phyloP scores from a whole-genome alignment of 2,329 filamentous ascomycete genomes.

The Dactylellina leptospora region DNA sequence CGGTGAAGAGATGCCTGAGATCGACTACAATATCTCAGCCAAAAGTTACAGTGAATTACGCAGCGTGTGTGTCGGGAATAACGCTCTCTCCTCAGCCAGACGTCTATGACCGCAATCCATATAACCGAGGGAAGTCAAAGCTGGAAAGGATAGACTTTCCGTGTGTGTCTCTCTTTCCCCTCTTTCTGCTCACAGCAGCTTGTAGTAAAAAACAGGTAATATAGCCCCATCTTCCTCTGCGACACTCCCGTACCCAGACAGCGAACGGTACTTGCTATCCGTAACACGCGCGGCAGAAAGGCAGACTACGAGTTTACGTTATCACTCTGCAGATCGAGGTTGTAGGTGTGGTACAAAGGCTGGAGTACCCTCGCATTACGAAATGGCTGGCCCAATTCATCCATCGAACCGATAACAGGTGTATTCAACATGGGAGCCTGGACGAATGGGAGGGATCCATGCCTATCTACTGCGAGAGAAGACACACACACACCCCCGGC shows the following conservation, averaged over 20 bases:
- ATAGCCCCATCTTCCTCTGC: no score
- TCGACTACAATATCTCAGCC: no score
- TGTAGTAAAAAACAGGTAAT: slow-evolving; percentile 22
- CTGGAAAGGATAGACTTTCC: slow-evolving; percentile 4
- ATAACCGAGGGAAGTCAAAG: slow-evolving; percentile 35
- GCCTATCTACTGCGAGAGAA: slow-evolving; percentile 5
- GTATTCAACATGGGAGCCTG: slow-evolving; percentile 40
- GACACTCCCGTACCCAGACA: no score
- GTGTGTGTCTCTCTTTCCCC: slow-evolving; percentile 14
- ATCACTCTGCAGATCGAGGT: slow-evolving; percentile 46
- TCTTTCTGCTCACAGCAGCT: slow-evolving; percentile 10
- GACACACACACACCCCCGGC: no score
- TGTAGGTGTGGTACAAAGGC: slow-evolving; percentile 36
- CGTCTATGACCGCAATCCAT: not conserved
- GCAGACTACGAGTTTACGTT: slow-evolving; percentile 37
- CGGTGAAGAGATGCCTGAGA: slow-evolving; percentile 10
- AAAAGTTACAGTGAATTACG: no score
- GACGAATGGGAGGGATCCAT: slow-evolving; percentile 29
- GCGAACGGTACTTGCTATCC: slow-evolving; percentile 2
- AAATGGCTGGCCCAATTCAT: slow-evolving; percentile 29
- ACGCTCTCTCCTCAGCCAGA: no score
- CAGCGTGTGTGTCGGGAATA: no score
- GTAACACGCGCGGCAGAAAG: slow-evolving; percentile 7
- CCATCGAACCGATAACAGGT: slow-evolving; percentile 47
- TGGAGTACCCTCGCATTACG: slow-evolving; percentile 7